Evolutionary conservation across 257 asterid species (phyloP).

Genomic region (Cinchona pubescens): DNA sequence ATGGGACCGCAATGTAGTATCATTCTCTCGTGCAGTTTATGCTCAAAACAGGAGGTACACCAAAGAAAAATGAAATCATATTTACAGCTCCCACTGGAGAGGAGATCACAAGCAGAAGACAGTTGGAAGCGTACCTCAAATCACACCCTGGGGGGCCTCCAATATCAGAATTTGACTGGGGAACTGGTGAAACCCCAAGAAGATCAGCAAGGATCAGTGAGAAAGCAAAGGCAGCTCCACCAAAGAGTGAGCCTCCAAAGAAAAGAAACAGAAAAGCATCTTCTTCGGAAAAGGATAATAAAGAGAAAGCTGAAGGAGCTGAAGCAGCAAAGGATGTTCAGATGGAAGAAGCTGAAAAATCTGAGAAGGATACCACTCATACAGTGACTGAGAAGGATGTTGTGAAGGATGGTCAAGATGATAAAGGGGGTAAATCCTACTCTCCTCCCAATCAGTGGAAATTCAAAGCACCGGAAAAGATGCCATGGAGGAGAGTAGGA

Average conservation of each 20-base stretch:
- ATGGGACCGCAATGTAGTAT: neutral
- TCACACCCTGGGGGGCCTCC: constrained; percentile 48
- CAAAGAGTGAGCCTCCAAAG: constrained; percentile 31
- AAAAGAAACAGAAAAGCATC: constrained; percentile 37
- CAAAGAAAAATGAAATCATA: constrained; percentile 42
- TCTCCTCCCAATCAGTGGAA: neutral
- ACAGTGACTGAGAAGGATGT: constrained; percentile 16
- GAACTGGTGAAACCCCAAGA: constrained; percentile 50
- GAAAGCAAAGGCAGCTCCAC: constrained; percentile 37
- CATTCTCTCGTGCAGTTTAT: constrained; percentile 24
- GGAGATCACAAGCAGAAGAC: constrained; percentile 36
- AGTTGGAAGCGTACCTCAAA: constrained; percentile 46
- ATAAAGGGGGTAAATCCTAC: constrained; percentile 11
- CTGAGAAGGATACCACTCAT: constrained; percentile 11
- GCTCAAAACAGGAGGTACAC: constrained; percentile 32
- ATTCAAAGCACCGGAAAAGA: constrained; percentile 7
- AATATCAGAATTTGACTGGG: constrained; percentile 48
- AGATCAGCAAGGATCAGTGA: constrained; percentile 52
- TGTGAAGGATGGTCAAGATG: constrained; percentile 18
- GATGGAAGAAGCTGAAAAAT: constrained; percentile 32
- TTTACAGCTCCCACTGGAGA: constrained; percentile 56
- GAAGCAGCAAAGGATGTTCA: constrained; percentile 28
- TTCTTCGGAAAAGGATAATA: constrained; percentile 31
- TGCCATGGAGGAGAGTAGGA: constrained; percentile 14
- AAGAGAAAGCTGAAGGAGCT: constrained; percentile 34